These are phyloP conservation scores for Pseudomonodictys pantanalensis DNA, from an alignment of 495 filamentous ascomycete genomes.

Conservation along the genomic window DNA sequence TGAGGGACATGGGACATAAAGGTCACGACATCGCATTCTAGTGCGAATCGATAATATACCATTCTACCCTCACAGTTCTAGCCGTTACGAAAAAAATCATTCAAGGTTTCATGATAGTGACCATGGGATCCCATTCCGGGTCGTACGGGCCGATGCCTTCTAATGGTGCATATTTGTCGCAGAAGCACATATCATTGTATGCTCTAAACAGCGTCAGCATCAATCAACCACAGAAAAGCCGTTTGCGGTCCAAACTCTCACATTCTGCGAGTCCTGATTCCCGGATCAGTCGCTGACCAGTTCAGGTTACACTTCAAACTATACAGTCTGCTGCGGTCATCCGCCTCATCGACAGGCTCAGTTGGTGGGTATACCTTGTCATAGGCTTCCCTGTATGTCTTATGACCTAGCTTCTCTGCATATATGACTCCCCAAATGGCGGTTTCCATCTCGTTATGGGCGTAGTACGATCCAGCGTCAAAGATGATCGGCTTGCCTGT, in stretches of 20 bases:
- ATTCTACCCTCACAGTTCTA: too few relatives aligned
- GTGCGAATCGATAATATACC: too few relatives aligned
- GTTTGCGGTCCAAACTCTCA: conserved; percentile 24
- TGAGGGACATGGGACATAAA: too few relatives aligned
- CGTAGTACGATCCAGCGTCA: neutral
- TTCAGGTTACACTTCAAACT: conserved; percentile 37
- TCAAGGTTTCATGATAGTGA: neutral
- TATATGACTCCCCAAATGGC: conserved; percentile 1
- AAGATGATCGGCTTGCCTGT: neutral
- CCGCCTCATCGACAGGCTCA: conserved; percentile 13
- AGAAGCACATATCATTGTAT: conserved; percentile 41
- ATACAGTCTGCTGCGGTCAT: conserved; percentile 10
- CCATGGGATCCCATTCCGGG: neutral
- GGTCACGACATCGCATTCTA: too few relatives aligned
- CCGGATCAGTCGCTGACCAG: conserved; percentile 35
- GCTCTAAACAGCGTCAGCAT: conserved; percentile 24
- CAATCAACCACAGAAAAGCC: neutral
- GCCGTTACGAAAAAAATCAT: too few relatives aligned
- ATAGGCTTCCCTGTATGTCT: conserved; percentile 10
- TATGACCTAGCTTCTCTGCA: neutral
- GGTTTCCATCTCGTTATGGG: conserved; percentile 19
- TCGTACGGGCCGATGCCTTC: neutral
- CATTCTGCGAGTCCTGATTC: conserved; percentile 37
- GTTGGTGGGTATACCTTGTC: neutral
- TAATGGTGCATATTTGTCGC: neutral